These are phyloP conservation scores for Aspergillus coremiiformis DNA, from an alignment of 495 filamentous ascomycete genomes.

Conservation along the genomic window DNA sequence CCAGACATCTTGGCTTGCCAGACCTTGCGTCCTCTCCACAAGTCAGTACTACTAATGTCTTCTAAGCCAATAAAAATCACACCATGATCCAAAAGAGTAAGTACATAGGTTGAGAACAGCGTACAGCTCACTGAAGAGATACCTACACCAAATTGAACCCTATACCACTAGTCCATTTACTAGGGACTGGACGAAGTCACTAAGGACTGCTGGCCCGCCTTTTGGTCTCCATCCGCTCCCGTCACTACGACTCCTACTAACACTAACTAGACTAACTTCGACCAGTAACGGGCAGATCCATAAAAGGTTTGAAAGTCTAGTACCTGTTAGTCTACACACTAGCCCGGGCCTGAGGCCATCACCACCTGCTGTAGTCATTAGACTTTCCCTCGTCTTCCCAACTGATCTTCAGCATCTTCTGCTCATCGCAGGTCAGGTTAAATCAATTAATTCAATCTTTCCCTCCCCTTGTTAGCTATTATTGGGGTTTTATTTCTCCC, in stretches of 20 bases:
- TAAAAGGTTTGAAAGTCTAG: background rate
- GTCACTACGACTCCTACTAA: background rate
- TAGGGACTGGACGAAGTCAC: background rate
- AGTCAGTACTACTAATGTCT: slow-evolving; percentile 1
- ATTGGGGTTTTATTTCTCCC: slow-evolving; percentile 4
- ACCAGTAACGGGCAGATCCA: background rate
- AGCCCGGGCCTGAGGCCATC: background rate
- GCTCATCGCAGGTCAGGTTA: background rate
- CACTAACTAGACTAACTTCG: background rate
- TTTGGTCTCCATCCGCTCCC: slow-evolving; percentile 8
- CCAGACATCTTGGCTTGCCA: slow-evolving; percentile 13
- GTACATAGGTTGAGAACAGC: background rate
- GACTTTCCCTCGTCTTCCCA: slow-evolving; percentile 2
- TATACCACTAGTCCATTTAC: background rate
- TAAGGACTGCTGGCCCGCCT: slow-evolving; percentile 1
- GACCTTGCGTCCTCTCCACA: slow-evolving; percentile 13
- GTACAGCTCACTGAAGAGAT: background rate
- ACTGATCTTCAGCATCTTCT: slow-evolving; percentile 13
- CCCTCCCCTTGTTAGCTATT: slow-evolving; percentile 10
- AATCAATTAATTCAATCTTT: slow-evolving; percentile 3
- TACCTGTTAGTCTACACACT: slow-evolving; percentile 7
- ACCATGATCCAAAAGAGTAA: background rate
- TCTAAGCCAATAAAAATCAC: background rate
- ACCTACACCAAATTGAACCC: background rate
- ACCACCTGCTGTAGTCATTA: background rate